phyloP scores from a whole-genome alignment of 768 basidiomycete species.

The Pleurotus citrinopileatus region DNA sequence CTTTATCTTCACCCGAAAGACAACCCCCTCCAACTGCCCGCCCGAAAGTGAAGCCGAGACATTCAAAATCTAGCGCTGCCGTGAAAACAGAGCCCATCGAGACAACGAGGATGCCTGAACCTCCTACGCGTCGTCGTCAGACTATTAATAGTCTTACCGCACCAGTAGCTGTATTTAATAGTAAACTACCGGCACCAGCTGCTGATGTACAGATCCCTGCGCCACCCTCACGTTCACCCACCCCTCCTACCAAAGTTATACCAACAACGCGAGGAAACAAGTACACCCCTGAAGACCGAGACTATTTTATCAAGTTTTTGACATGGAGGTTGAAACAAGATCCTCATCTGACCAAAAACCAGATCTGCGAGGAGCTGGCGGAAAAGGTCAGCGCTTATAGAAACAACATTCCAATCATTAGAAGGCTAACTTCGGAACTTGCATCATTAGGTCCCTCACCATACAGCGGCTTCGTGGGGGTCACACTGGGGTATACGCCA shows the following conservation, averaged over 20 bases:
- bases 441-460: slow-evolving; percentile 58
- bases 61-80: not conserved
- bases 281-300: slow-evolving; percentile 65
- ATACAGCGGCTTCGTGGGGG: slow-evolving; percentile 58
- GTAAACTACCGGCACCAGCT: slow-evolving; percentile 58
- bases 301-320: slow-evolving; percentile 65
- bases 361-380: slow-evolving; percentile 52
- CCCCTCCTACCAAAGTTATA: slow-evolving; percentile 54
- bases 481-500: slow-evolving; percentile 67
- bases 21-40: not conserved
- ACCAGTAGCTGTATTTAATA: slow-evolving; percentile 41
- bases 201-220: slow-evolving; percentile 56
- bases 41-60: not conserved
- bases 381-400: slow-evolving; percentile 43
- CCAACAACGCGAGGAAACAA: slow-evolving; percentile 48
- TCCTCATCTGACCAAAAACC: slow-evolving; percentile 46
- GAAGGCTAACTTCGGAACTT: not conserved
- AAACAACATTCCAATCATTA: not conserved
- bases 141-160: slow-evolving; percentile 65
- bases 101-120: slow-evolving; percentile 20
- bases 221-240: slow-evolving; percentile 69
- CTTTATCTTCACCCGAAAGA: not conserved
- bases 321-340: slow-evolving; percentile 58
- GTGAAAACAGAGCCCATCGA: slow-evolving; percentile 23
- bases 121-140: slow-evolving; percentile 29